Evolutionary conservation across 176 grass and related monocot genomes (phyloP).

Genomic region (Ensete glaucum): DNA sequence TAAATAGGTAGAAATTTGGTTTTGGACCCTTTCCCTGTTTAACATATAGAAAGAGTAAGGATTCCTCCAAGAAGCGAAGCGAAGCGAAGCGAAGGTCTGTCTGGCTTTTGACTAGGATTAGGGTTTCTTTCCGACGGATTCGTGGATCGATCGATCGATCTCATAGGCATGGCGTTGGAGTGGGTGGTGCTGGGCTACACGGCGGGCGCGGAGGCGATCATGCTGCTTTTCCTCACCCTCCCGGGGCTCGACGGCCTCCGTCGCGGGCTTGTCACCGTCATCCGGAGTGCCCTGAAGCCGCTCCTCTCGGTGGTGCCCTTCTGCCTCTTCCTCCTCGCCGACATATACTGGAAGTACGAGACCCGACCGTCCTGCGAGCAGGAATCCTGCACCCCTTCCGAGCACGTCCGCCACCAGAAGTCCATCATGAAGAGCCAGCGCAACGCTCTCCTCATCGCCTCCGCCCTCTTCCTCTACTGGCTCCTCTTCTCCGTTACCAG

Average conservation of each 20-base stretch:
- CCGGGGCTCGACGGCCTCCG: slow-evolving; percentile 72
- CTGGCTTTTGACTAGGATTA: neutral
- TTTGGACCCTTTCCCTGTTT: no score
- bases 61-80: no score
- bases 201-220: slow-evolving; percentile 94
- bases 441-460: slow-evolving; percentile 86
- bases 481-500: slow-evolving; percentile 72
- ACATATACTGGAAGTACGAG: slow-evolving; percentile 99
- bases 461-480: slow-evolving; percentile 85
- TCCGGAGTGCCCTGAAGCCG: slow-evolving; percentile 73
- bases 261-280: slow-evolving; percentile 55
- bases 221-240: slow-evolving; percentile 87
- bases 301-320: slow-evolving; percentile 87
- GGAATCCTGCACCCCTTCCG: slow-evolving; percentile 73
- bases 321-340: slow-evolving; percentile 82
- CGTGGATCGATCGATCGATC: neutral
- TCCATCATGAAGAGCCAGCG: slow-evolving; percentile 97
- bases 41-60: no score
- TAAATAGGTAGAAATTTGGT: no score
- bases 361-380: slow-evolving; percentile 61
- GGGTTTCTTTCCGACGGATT: neutral
- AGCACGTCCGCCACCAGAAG: slow-evolving; percentile 95
- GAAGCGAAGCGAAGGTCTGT: neutral
- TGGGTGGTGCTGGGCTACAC: slow-evolving; percentile 92
- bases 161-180: slow-evolving; percentile 65